Percentiles rank a stretch among this genome's conserved stretches.
Conservation (phyloP, 78 protist genomes). For the Guillardia theta region DNA sequence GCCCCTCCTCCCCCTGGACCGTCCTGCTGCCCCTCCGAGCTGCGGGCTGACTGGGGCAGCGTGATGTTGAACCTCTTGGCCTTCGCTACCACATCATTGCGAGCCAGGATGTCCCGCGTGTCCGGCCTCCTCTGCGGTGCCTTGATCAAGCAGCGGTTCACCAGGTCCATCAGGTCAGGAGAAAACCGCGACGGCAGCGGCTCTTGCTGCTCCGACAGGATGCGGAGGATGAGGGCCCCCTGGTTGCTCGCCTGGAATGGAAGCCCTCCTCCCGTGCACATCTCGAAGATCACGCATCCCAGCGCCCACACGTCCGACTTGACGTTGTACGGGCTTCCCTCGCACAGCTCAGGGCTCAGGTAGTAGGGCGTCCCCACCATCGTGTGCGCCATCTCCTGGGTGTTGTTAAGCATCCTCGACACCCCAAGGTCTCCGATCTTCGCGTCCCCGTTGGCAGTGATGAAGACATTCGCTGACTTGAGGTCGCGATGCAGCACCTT, state of each 20-base stretch:
- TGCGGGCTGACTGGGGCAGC: too few species aligned
- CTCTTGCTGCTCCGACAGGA: not conserved
- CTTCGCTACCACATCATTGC: too few species aligned
- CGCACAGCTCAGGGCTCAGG: conserved; percentile 14
- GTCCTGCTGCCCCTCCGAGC: too few species aligned
- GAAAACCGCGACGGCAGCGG: too few species aligned
- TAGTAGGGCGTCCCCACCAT: not conserved
- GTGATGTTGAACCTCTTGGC: too few species aligned
- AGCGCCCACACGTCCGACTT: conserved; percentile 41
- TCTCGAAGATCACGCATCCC: conserved; percentile 35
- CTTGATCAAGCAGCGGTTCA: too few species aligned
- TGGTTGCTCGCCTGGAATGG: conserved; percentile 16
- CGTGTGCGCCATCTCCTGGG: conserved; percentile 11
- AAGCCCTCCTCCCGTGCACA: not conserved
- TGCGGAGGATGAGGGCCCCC: not conserved
- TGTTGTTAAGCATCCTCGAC: not conserved
- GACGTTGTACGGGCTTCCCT: not conserved
- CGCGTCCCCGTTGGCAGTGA: not conserved
- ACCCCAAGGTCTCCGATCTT: not conserved
- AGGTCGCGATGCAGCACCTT: conserved; percentile 64
- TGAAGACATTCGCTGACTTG: conserved; percentile 63
- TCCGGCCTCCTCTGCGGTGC: too few species aligned
- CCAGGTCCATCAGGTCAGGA: too few species aligned
- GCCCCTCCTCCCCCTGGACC: too few species aligned
- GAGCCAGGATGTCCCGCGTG: too few species aligned